phyloP scores from a whole-genome alignment of 225 moss, liverwort and hornwort genomes.

The Bryum argenteum region DNA sequence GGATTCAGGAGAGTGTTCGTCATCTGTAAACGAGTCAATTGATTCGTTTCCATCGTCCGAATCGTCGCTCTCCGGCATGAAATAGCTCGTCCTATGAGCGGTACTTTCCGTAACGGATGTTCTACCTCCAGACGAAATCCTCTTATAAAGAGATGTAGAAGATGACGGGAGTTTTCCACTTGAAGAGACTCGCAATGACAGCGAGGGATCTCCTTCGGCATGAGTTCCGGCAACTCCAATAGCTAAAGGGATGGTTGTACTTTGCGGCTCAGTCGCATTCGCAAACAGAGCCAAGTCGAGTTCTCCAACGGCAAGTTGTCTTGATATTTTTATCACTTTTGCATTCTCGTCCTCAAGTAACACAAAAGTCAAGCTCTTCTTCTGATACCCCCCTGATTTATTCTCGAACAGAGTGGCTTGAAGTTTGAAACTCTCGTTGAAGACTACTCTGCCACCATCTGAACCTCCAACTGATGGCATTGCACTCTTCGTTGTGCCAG shows the following conservation, averaged over 20 bases:
- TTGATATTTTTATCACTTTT: conserved; percentile 31
- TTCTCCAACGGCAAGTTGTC: conserved; percentile 43
- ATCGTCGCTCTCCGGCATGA: conserved; percentile 58
- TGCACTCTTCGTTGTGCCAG: conserved; percentile 55
- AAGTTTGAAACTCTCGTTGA: conserved; percentile 72
- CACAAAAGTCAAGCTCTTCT: conserved; percentile 60
- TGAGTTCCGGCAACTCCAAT: conserved; percentile 33
- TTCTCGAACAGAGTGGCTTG: conserved; percentile 56
- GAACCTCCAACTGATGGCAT: conserved; percentile 46
- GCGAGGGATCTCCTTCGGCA: conserved; percentile 36
- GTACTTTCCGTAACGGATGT: neutral
- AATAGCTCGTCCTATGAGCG: neutral
- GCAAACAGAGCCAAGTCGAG: conserved; percentile 73
- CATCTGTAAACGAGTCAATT: conserved; percentile 85
- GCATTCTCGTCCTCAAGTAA: conserved; percentile 49
- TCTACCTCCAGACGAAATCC: conserved; percentile 11
- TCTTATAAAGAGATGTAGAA: conserved; percentile 31
- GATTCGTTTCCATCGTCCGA: conserved; percentile 52
- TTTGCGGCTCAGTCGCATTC: conserved; percentile 41
- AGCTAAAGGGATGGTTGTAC: conserved; percentile 51
- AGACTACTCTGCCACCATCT: conserved; percentile 60
- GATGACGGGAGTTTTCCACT: conserved; percentile 28
- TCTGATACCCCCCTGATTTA: conserved; percentile 50
- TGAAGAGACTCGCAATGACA: conserved; percentile 57
- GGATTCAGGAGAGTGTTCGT: conserved; percentile 50